phyloP scores from a whole-genome alignment of 495 filamentous ascomycete species.

The Neurospora pannonica region DNA sequence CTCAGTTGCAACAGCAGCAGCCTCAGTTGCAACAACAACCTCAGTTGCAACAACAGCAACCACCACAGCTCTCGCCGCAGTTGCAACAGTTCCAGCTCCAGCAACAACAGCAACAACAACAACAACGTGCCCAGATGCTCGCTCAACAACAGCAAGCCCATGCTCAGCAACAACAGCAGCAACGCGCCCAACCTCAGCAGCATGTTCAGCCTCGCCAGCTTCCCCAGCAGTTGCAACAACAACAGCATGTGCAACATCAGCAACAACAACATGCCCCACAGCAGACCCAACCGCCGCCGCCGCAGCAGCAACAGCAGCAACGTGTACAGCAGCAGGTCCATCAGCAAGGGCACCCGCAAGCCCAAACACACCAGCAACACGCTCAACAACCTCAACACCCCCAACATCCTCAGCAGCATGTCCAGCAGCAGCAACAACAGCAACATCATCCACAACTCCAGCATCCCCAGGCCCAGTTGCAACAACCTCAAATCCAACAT shows the following conservation, averaged over 20 bases:
- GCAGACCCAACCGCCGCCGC: not conserved
- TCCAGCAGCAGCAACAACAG: not conserved
- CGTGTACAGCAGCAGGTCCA: not conserved
- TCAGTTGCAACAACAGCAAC: slow-evolving; percentile 12
- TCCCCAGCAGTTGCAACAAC: slow-evolving; percentile 1
- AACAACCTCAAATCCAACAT: not conserved
- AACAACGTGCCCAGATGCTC: slow-evolving; percentile 1
- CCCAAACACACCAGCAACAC: not conserved
- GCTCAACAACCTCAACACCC: not conserved
- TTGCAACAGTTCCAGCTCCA: slow-evolving; percentile 4
- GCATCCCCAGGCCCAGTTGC: not conserved
- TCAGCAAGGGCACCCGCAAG: not conserved
- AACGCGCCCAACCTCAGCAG: slow-evolving; percentile 30
- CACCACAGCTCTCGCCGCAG: slow-evolving; percentile 7
- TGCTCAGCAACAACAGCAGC: slow-evolving; percentile 44
- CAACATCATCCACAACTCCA: not conserved
- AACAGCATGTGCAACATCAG: slow-evolving; percentile 17
- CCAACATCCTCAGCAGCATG: not conserved
- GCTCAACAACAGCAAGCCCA: not conserved
- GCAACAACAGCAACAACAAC: slow-evolving; percentile 7
- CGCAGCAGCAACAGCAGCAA: slow-evolving; percentile 3
- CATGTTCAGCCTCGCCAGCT: slow-evolving; percentile 8
- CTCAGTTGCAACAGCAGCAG: slow-evolving; percentile 6
- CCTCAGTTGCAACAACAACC: slow-evolving; percentile 1
- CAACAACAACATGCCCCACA: slow-evolving; percentile 5